Evolutionary conservation across 148 eudicot species (phyloP).

Genomic region (Heliamphora exappendiculata): DNA sequence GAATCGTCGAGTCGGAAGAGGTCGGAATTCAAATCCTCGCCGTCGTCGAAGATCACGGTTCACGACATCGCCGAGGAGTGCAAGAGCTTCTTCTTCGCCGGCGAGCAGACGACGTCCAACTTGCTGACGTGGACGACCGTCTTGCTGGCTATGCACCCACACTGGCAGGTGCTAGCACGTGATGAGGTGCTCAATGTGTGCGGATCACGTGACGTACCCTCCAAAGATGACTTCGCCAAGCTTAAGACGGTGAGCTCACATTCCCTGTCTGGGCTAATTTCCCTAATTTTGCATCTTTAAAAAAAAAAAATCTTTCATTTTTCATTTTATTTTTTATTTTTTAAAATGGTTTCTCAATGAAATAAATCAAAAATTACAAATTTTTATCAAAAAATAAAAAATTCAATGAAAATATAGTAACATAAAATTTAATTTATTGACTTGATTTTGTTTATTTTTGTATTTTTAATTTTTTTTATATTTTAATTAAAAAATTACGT

Average conservation of each 20-base stretch:
- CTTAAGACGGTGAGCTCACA: constrained; percentile 61
- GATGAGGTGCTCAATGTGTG: constrained; percentile 79
- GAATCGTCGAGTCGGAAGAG: constrained; percentile 11
- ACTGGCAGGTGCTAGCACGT: constrained; percentile 93
- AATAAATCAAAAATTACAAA: too few species aligned
- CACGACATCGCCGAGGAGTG: constrained; percentile 93
- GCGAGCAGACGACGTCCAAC: constrained; percentile 85
- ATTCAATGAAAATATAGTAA: too few species aligned
- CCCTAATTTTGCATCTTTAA: too few species aligned
- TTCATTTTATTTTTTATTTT: too few species aligned
- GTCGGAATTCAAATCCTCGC: constrained; percentile 11
- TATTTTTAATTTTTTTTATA: too few species aligned
- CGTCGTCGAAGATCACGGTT: constrained; percentile 39
- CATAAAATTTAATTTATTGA: too few species aligned
- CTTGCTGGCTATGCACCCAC: constrained; percentile 83
- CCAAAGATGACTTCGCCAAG: constrained; percentile 77
- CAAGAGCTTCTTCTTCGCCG: constrained; percentile 94
- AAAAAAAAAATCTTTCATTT: constrained; percentile 11
- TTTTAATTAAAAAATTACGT: too few species aligned
- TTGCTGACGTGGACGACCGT: constrained; percentile 95
- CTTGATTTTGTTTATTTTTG: too few species aligned
- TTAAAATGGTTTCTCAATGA: too few species aligned
- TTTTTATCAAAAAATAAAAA: too few species aligned
- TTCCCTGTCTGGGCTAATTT: too few species aligned
- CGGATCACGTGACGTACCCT: constrained; percentile 82